These are phyloP conservation scores for Ricinus communis DNA, from an alignment of 345 rosid species.

Conservation along the genomic window DNA sequence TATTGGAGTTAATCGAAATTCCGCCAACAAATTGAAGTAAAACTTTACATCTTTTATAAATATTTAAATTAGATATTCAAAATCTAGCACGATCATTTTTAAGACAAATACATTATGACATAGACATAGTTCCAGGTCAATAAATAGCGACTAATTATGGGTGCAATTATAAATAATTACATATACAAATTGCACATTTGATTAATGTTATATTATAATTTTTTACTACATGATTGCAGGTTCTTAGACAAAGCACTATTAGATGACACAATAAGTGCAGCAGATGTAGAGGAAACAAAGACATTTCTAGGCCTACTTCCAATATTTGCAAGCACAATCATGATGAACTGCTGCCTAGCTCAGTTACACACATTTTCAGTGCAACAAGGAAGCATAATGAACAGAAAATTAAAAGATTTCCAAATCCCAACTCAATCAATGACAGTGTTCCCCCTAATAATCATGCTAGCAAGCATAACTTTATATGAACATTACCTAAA, in stretches of 20 bases:
- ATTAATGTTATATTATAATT: no score
- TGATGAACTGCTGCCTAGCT: slow-evolving; percentile 63
- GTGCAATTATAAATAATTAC: no score
- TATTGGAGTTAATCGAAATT: slow-evolving; percentile 11
- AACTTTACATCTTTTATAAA: not conserved
- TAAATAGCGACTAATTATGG: no score
- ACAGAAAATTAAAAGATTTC: slow-evolving; percentile 37
- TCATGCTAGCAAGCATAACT: slow-evolving; percentile 48
- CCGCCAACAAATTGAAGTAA: slow-evolving; percentile 41
- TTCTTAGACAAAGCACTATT: slow-evolving; percentile 44
- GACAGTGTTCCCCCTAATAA: slow-evolving; percentile 37
- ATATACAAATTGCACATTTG: no score
- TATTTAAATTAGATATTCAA: no score
- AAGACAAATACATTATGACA: no score
- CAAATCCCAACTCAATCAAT: slow-evolving; percentile 55
- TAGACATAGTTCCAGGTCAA: no score
- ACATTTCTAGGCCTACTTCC: slow-evolving; percentile 54
- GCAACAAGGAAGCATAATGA: slow-evolving; percentile 54
- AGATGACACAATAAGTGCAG: slow-evolving; percentile 25
- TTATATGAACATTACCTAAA: slow-evolving; percentile 34
- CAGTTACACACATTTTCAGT: slow-evolving; percentile 60
- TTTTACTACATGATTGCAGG: no score
- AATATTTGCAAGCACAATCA: slow-evolving; percentile 57
- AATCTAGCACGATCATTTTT: no score
- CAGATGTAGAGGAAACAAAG: slow-evolving; percentile 52